Evolutionary conservation across 495 filamentous ascomycete species (phyloP).

Genomic region (Penicillium herquei): DNA sequence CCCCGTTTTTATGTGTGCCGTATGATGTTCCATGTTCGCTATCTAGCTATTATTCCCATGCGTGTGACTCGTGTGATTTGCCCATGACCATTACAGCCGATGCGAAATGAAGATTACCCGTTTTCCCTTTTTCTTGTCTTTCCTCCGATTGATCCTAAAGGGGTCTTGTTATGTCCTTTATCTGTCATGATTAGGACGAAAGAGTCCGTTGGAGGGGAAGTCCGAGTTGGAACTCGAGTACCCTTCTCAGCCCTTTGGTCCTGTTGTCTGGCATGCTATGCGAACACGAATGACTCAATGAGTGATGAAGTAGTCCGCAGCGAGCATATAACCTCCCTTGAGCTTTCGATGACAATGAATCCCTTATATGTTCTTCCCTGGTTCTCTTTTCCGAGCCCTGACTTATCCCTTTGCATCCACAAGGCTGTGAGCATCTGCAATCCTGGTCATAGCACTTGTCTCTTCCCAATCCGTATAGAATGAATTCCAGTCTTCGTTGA

Average conservation of each 20-base stretch:
- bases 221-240: neutral
- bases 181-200: constrained; percentile 12
- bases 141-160: constrained; percentile 6
- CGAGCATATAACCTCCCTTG: constrained; percentile 5
- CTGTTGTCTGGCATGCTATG: constrained; percentile 8
- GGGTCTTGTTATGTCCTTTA: constrained; percentile 16
- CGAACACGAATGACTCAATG: constrained; percentile 16
- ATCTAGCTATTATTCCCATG: constrained; percentile 41
- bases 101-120: constrained; percentile 35
- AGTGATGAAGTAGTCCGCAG: constrained; percentile 16
- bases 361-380: constrained; percentile 2
- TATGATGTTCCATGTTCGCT: constrained; percentile 24
- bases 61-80: constrained; percentile 38
- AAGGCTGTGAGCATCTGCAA: constrained; percentile 4
- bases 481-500: constrained; percentile 29
- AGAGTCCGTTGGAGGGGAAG: neutral
- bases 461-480: constrained; percentile 17
- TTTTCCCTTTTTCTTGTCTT: constrained; percentile 18
- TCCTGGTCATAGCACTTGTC: neutral
- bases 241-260: neutral
- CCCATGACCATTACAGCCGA: constrained; percentile 42
- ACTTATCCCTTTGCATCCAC: constrained; percentile 8
- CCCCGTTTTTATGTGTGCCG: neutral
- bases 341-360: constrained; percentile 18
- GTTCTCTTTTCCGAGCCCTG: neutral